Evolutionary conservation across 495 filamentous ascomycete species (phyloP), one percentile per base, ranked within the genome.

Genomic region (Aspergillus olivimuriae): DNA sequence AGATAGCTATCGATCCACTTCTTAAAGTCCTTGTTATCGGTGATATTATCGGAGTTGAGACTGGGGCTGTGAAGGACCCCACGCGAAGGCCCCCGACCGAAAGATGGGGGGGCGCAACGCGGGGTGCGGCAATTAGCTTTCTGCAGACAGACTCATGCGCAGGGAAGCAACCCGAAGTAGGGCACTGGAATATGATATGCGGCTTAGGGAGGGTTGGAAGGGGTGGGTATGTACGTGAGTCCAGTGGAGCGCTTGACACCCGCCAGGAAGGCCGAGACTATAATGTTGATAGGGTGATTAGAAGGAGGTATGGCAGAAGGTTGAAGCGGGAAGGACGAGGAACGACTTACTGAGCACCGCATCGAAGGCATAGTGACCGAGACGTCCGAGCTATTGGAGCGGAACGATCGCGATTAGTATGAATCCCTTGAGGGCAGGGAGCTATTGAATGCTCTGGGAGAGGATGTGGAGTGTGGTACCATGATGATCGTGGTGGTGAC

Each of bases 191-290:
- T 20, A 2, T 11, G 3, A 37, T 4, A 15, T 6, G n/a, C 15
- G 34, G 4, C 24, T n/a, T 43, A 40, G 34, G 19, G 33, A 45
- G 19, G 43, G 35, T 33, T 51, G 19, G 38, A 41, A 43, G 28
- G 43, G 43, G 46, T 48, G 42, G 34, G 41, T 55, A 82, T 85
- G 75, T 91, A 98, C 92, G 92, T 95, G 61, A 98, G 75, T 58
- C 92, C 92, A 30, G 92, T 97, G 42, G 89, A 94, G 35, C 92
- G 87, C 66, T 92, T 89, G 70, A 98, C 86, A 53, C 92, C 92
- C 15, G 92, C 92, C 34, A 98, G 85, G 59, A 96, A 89, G 44
- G 92, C 85, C 34, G 92, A 98, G 66, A 98, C 86, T 92, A 54
- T 31, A 24, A 18, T 32, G 21, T 22, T 14, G 14, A 34, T 36